Conservation (phyloP, 345 rosid species). For the Boechera divaricarpa region DNA sequence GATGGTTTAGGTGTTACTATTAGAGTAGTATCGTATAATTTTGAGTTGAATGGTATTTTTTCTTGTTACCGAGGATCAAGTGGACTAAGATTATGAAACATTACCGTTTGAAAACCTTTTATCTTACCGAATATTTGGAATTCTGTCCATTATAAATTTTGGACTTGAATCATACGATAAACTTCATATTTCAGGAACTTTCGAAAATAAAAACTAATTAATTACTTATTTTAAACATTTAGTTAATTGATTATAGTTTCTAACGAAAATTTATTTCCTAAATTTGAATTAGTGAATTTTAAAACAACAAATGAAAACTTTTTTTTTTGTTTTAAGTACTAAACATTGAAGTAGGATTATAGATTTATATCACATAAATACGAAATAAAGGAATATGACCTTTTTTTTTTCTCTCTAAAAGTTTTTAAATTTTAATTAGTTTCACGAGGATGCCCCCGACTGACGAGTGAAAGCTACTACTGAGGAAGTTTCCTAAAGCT, state of each 20-base stretch:
- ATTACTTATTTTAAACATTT: background rate
- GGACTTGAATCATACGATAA: background rate
- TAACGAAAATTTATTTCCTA: background rate
- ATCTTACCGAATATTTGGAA: background rate
- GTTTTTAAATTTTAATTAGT: slow-evolving; percentile 1
- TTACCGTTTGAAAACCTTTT: background rate
- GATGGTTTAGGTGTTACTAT: background rate
- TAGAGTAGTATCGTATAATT: background rate
- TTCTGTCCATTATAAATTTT: background rate
- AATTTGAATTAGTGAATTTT: background rate
- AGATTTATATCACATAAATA: background rate
- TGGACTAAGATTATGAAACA: background rate
- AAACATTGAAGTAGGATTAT: background rate
- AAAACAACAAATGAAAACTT: too few relatives aligned
- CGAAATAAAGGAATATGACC: background rate
- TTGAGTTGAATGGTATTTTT: background rate
- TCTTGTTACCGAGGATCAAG: background rate
- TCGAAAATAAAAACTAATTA: background rate
- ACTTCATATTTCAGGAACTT: background rate
- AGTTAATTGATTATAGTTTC: background rate
- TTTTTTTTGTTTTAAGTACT: too few relatives aligned
- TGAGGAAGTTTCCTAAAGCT: slow-evolving; percentile 32
- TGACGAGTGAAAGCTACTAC: slow-evolving; percentile 36
- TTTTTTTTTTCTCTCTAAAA: background rate
- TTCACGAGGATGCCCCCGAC: slow-evolving; percentile 9